A percentile compares a stretch with the other conserved stretches of the same genome.
Evolutionary conservation across 75 land plant species (phyloP).

Genomic region (Selaginella tamariscina): DNA sequence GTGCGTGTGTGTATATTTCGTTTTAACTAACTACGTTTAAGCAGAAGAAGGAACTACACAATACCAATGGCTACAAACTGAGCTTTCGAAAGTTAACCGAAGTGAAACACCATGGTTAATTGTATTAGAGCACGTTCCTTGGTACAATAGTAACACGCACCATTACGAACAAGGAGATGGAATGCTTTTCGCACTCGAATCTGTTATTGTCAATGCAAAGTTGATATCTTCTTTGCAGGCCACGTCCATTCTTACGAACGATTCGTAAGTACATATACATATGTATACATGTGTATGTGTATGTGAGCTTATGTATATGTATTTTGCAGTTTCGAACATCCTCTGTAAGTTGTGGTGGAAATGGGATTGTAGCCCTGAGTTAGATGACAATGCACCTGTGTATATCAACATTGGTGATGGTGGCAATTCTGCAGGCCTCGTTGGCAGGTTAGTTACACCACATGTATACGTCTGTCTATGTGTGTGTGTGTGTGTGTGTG

Average conservation of each 20-base stretch:
- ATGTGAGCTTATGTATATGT: too few species aligned
- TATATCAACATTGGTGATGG: slow-evolving; percentile 10
- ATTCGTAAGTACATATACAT: background rate
- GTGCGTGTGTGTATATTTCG: background rate
- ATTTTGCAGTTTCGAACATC: background rate
- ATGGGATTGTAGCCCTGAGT: background rate
- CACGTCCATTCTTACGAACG: slow-evolving; percentile 20
- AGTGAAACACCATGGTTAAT: slow-evolving; percentile 14
- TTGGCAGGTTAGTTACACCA: background rate
- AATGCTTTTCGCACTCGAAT: slow-evolving; percentile 6
- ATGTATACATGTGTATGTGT: too few species aligned
- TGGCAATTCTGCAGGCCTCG: slow-evolving; percentile 7
- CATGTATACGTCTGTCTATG: too few species aligned
- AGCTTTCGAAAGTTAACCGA: slow-evolving; percentile 12
- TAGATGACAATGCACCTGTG: slow-evolving; percentile 3
- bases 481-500: background rate
- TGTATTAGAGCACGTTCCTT: slow-evolving; percentile 10
- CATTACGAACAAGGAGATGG: slow-evolving; percentile 16
- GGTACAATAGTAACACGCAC: slow-evolving; percentile 14
- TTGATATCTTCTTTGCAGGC: slow-evolving; percentile 14
- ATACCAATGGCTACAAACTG: slow-evolving; percentile 14
- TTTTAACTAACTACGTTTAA: background rate
- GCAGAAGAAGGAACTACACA: background rate
- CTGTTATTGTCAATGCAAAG: slow-evolving; percentile 5
- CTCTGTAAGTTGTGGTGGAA: background rate